phyloP scores from a whole-genome alignment of 2,329 filamentous ascomycete species.

The Trichoderma brevicompactum region DNA sequence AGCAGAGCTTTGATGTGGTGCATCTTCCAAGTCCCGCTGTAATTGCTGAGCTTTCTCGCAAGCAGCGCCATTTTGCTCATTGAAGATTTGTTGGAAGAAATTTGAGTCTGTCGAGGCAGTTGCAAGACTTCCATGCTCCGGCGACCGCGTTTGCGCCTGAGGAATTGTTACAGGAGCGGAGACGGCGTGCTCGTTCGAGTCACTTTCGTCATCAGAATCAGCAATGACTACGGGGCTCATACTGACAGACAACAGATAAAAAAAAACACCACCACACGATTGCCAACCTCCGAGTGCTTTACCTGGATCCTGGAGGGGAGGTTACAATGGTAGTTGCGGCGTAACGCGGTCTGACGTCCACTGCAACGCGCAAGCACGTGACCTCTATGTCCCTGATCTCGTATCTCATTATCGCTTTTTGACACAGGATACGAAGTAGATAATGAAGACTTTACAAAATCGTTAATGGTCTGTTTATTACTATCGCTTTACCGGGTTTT shows the following conservation, averaged over 20 bases:
- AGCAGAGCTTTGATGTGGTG: slow-evolving; percentile 26
- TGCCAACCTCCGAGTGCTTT: background rate
- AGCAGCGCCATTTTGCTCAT: slow-evolving; percentile 49
- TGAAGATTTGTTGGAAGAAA: slow-evolving; percentile 54
- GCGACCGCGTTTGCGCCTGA: slow-evolving; percentile 32
- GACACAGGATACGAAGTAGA: background rate
- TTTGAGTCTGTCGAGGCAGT: slow-evolving; percentile 53
- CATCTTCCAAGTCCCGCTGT: slow-evolving; percentile 2
- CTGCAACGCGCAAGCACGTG: slow-evolving; percentile 19
- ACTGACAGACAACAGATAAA: background rate
- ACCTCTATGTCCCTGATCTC: slow-evolving; percentile 8
- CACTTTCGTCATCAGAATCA: slow-evolving; percentile 48
- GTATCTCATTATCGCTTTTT: background rate
- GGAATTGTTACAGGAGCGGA: slow-evolving; percentile 28
- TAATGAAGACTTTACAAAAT: background rate
- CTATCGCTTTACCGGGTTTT: background rate
- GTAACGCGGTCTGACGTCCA: slow-evolving; percentile 22
- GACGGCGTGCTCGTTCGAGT: slow-evolving; percentile 32
- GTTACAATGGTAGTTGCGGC: slow-evolving; percentile 7
- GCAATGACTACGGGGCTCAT: slow-evolving; percentile 42
- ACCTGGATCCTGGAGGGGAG: background rate
- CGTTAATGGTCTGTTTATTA: slow-evolving; percentile 10
- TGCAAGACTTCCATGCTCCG: slow-evolving; percentile 37
- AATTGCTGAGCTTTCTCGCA: slow-evolving; percentile 32
- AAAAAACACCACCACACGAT: background rate